These are phyloP conservation scores for Fusarium haematococcum DNA, from an alignment of 2,329 filamentous ascomycete species.

Conservation along the genomic window DNA sequence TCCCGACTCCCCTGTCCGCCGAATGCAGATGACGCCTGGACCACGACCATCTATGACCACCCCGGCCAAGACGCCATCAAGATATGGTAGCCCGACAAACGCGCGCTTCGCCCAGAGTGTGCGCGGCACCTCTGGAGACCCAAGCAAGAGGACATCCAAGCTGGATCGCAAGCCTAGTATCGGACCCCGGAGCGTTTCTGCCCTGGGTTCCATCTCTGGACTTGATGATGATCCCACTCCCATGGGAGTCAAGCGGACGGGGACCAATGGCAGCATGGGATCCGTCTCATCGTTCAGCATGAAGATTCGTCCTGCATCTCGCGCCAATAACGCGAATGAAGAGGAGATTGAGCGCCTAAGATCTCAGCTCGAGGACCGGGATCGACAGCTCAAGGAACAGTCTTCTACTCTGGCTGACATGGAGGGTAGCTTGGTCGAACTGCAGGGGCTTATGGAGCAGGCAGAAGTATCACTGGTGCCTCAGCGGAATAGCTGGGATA, in stretches of 20 bases:
- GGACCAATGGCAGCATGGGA: constrained; percentile 65
- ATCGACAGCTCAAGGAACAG: constrained; percentile 90
- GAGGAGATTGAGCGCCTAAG: constrained; percentile 81
- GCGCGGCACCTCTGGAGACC: constrained; percentile 70
- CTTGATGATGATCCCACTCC: constrained; percentile 71
- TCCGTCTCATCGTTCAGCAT: constrained; percentile 67
- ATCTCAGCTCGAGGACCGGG: constrained; percentile 82
- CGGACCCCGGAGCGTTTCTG: constrained; percentile 70
- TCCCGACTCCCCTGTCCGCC: constrained; percentile 86
- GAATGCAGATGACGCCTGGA: constrained; percentile 71
- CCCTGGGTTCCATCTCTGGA: constrained; percentile 63
- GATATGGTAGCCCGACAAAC: constrained; percentile 60
- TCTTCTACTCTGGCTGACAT: constrained; percentile 86
- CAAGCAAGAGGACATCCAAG: constrained; percentile 65
- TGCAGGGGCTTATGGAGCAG: constrained; percentile 75
- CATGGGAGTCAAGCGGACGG: constrained; percentile 62
- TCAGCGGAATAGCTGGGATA: constrained; percentile 66
- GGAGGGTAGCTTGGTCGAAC: constrained; percentile 86
- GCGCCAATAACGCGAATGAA: constrained; percentile 66
- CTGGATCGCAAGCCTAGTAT: constrained; percentile 64
- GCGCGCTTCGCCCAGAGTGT: constrained; percentile 72
- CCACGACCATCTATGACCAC: constrained; percentile 66
- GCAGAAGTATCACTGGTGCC: constrained; percentile 54
- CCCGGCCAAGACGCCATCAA: constrained; percentile 56
- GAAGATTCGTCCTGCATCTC: constrained; percentile 65